These are phyloP conservation scores for Psidium guajava DNA, from an alignment of 345 rosid species.

Conservation along the genomic window DNA sequence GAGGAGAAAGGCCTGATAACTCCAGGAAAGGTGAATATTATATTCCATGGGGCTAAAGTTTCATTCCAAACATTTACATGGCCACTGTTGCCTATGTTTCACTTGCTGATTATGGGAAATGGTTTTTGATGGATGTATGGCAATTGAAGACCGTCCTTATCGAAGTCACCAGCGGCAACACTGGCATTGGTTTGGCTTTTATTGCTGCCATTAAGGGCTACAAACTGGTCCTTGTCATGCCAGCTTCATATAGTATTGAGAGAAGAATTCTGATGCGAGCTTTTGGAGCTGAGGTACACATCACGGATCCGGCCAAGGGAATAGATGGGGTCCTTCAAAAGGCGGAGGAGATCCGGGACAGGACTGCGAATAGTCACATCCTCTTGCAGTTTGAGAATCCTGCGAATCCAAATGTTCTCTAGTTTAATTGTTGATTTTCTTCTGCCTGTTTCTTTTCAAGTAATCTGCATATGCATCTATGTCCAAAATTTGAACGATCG, in stretches of 20 bases:
- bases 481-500: neutral
- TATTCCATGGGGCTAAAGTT: neutral
- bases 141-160: slow-evolving; percentile 30
- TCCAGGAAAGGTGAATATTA: slow-evolving; percentile 51
- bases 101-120: neutral
- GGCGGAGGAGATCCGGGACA: slow-evolving; percentile 39
- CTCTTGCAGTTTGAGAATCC: slow-evolving; percentile 44
- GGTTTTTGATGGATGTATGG: neutral
- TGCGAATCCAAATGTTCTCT: slow-evolving; percentile 57
- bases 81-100: neutral
- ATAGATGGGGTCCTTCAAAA: slow-evolving; percentile 26
- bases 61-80: neutral
- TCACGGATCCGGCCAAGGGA: slow-evolving; percentile 38
- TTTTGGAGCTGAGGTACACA: slow-evolving; percentile 58
- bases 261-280: slow-evolving; percentile 55
- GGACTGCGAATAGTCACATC: slow-evolving; percentile 43
- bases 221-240: slow-evolving; percentile 49
- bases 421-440: neutral
- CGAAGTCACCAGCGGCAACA: slow-evolving; percentile 66
- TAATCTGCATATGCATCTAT: neutral
- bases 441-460: neutral
- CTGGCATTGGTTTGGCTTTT: slow-evolving; percentile 67
- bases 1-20: slow-evolving; percentile 62
- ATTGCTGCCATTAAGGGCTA: slow-evolving; percentile 62
- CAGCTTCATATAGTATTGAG: slow-evolving; percentile 43